Evolutionary conservation across 208 protist species (phyloP).

Genomic region (Trypanosoma avium): DNA sequence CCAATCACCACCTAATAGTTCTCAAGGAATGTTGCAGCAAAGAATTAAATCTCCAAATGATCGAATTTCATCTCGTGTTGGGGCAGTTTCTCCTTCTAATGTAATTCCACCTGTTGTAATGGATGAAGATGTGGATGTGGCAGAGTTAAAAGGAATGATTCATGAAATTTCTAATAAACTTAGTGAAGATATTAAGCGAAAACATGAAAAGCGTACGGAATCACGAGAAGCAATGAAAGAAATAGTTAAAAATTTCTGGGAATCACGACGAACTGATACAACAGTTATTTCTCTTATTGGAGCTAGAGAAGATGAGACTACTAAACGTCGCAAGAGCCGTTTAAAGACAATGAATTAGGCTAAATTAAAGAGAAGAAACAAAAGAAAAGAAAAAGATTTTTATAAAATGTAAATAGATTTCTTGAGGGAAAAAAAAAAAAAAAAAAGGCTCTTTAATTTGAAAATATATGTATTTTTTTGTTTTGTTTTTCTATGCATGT

Average conservation of each 20-base stretch:
- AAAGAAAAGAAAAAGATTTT: neutral
- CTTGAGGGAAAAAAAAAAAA: too few species aligned
- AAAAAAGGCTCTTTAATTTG: too few species aligned
- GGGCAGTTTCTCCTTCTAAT: neutral
- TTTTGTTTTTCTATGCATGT: neutral
- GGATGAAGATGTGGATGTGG: constrained; percentile 15
- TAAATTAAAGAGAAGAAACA: neutral
- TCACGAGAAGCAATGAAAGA: constrained; percentile 3
- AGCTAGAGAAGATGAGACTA: constrained; percentile 9
- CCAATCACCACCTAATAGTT: neutral
- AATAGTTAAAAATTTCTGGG: constrained; percentile 12
- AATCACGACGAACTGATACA: neutral
- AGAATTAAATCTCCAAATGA: constrained; percentile 7
- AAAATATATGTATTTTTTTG: constrained; percentile 17
- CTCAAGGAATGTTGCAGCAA: neutral
- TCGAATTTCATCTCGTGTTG: neutral
- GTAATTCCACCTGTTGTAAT: neutral
- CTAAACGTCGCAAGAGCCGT: constrained; percentile 12
- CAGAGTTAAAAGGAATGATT: constrained; percentile 8
- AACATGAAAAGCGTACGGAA: constrained; percentile 9
- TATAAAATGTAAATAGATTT: too few species aligned
- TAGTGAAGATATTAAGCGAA: neutral
- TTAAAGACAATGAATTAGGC: neutral
- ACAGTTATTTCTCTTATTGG: constrained; percentile 3
- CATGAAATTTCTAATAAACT: neutral